Percentiles rank a stretch among this genome's conserved stretches.
Evolutionary conservation across 495 filamentous ascomycete species (phyloP).

Genomic region (Xylaria nigripes): DNA sequence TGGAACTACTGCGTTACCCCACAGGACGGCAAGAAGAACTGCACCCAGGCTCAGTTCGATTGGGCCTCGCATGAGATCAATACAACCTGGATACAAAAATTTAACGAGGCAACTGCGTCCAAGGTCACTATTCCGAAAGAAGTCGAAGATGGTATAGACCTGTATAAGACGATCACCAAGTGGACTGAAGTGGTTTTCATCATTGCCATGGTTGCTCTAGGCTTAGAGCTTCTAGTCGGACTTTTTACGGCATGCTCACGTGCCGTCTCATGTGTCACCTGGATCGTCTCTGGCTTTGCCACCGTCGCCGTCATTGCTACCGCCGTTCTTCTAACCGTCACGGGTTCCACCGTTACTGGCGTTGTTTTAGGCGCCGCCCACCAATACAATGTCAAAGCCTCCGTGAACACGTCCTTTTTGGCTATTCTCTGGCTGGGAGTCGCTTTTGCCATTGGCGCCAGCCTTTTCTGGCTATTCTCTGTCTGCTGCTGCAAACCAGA

Average conservation of each 20-base stretch:
- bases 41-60: conserved; percentile 60
- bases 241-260: conserved; percentile 56
- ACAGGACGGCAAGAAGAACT: conserved; percentile 40
- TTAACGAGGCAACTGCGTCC: conserved; percentile 31
- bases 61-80: conserved; percentile 63
- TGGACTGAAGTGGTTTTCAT: conserved; percentile 78
- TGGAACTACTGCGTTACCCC: conserved; percentile 74
- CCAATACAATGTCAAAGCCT: conserved; percentile 56
- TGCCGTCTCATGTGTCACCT: conserved; percentile 41
- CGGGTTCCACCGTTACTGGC: conserved; percentile 56
- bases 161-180: conserved; percentile 63
- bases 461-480: conserved; percentile 83
- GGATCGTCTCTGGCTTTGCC: conserved; percentile 41
- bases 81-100: conserved; percentile 39
- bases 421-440: conserved; percentile 69
- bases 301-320: conserved; percentile 55
- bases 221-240: conserved; percentile 69
- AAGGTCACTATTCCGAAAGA: conserved; percentile 51
- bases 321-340: conserved; percentile 51
- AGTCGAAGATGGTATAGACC: conserved; percentile 55
- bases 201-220: conserved; percentile 59
- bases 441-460: conserved; percentile 61
- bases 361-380: conserved; percentile 56
- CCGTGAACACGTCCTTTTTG: conserved; percentile 60
- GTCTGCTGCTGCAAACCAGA: conserved; percentile 73